Evolutionary conservation across 1,284 basidiomycete genomes (phyloP).

Genomic region (Leccinum fuscescens): DNA sequence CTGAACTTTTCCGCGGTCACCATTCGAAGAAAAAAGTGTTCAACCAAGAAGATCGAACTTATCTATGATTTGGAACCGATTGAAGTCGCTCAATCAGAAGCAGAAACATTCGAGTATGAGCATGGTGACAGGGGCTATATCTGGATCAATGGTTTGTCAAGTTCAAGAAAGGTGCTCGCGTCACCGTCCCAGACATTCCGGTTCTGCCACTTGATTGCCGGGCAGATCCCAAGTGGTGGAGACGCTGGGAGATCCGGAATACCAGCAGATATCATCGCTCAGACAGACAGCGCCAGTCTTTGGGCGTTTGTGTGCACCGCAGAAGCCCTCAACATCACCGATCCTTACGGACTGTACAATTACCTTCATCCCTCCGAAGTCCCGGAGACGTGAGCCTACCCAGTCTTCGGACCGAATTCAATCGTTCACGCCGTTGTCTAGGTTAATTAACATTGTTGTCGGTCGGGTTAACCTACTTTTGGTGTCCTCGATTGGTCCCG

Average conservation of each 20-base stretch:
- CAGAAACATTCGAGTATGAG: constrained; percentile 93
- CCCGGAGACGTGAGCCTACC: constrained; percentile 82
- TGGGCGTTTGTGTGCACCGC: constrained; percentile 94
- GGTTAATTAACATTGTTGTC: constrained; percentile 96
- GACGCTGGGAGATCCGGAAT: constrained; percentile 94
- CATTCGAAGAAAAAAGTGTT: constrained; percentile 97
- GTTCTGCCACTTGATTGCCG: constrained; percentile 93
- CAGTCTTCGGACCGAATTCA: constrained; percentile 5
- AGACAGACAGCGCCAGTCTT: constrained; percentile 91
- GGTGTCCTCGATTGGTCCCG: constrained; percentile 91
- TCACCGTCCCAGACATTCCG: constrained; percentile 93
- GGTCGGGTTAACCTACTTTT: constrained; percentile 97
- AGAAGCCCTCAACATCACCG: constrained; percentile 95
- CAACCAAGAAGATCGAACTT: constrained; percentile 93
- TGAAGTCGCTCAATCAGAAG: constrained; percentile 89
- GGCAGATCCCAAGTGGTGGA: constrained; percentile 97
- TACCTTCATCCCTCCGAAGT: constrained; percentile 96
- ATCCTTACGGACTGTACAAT: constrained; percentile 96
- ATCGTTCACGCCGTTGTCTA: constrained; percentile 33
- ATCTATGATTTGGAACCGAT: constrained; percentile 96
- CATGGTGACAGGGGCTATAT: constrained; percentile 96
- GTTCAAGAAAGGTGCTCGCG: constrained; percentile 96
- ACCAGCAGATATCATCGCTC: constrained; percentile 94
- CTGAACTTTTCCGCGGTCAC: constrained; percentile 95
- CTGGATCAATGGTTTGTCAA: constrained; percentile 98